Base-by-base conservation (phyloP, 2,329 filamentous ascomycete genomes). In the Diaporthe vaccinii region DNA sequence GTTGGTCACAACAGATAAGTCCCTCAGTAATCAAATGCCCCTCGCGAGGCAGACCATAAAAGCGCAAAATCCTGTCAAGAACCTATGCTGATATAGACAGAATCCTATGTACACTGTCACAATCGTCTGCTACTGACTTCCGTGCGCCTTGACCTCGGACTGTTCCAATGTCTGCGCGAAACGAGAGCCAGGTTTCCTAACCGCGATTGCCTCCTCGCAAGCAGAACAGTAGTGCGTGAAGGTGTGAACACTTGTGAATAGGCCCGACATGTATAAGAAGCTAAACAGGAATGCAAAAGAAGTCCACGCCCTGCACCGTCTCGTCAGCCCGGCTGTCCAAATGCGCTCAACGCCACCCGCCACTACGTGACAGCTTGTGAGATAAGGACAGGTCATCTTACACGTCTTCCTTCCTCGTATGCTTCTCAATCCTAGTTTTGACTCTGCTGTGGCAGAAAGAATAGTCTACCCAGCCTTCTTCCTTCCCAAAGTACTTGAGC, bases 361-460 rank as follows among this genome's bases (percentile, higher is more conserved):
- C 9, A 28, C 20, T 34, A 20, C 28, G 44, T 51, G 20, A 49
- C 4, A 20, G 15, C 39, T 46, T 65, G 59, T 31, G n/a, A 22
- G 10, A 20, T 10, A 22, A 6, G 39, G 25, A 31, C 25, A 31
- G 28, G 28, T 51, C 10, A 25, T 25, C 62, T 67, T 51, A 67
- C 62, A 51, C 28, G 44, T 67, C 44, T 67, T 36, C 28, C 44
- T 25, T 51, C 22, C 1, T 51, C 25, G 28, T 31, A 51, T 67
- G 62, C 62, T 67, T 67, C 44, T 67, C 44, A 17, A 49, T n/a
- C 28, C 62, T 51, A 6, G 31, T 67, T 49, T 51, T 31, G 3
- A 67, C 62, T n/a, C 62, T 67, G 62, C 28, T 25, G 44, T 51
- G 62, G 28, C 62, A 67, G 31, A 67, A 67, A 8, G 62, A 44